These are phyloP conservation scores for Paecilomyces formosus DNA, from an alignment of 2,329 filamentous ascomycete genomes.

Conservation along the genomic window DNA sequence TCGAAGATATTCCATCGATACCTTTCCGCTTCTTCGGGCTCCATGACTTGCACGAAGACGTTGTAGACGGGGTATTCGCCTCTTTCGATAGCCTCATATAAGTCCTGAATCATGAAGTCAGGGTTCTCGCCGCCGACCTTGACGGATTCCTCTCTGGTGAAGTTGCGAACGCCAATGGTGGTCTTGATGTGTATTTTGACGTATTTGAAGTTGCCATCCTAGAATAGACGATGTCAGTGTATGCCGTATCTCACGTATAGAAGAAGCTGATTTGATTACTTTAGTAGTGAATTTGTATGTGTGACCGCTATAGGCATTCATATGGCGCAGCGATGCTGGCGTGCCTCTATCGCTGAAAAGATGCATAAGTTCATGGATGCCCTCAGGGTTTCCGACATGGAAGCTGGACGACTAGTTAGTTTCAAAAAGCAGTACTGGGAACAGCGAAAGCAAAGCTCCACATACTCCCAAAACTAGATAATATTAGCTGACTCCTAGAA, in stretches of 20 bases:
- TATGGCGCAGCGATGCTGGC: conserved; percentile 52
- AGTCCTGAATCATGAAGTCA: conserved; percentile 52
- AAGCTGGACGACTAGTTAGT: conserved; percentile 21
- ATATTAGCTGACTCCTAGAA: background rate
- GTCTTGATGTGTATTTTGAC: conserved; percentile 47
- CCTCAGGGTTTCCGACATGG: conserved; percentile 51
- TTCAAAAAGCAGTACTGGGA: background rate
- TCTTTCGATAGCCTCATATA: conserved; percentile 53
- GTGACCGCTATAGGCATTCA: conserved; percentile 59
- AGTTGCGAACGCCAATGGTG: conserved; percentile 40
- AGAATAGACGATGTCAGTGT: background rate
- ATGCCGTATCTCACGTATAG: background rate
- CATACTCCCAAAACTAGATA: conserved; percentile 21
- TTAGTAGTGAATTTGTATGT: conserved; percentile 57
- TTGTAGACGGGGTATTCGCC: conserved; percentile 54
- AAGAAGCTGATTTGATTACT: conserved; percentile 2
- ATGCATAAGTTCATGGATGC: conserved; percentile 53
- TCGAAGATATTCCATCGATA: conserved; percentile 49
- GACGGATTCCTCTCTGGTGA: conserved; percentile 46
- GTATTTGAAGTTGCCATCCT: conserved; percentile 55
- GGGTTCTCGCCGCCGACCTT: conserved; percentile 48
- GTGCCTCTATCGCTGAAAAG: conserved; percentile 59
- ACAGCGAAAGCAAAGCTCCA: background rate
- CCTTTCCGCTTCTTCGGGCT: conserved; percentile 42
- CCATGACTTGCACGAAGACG: conserved; percentile 49